Conservation (phyloP, 1,284 basidiomycete genomes). For the Moesziomyces sp. region DNA sequence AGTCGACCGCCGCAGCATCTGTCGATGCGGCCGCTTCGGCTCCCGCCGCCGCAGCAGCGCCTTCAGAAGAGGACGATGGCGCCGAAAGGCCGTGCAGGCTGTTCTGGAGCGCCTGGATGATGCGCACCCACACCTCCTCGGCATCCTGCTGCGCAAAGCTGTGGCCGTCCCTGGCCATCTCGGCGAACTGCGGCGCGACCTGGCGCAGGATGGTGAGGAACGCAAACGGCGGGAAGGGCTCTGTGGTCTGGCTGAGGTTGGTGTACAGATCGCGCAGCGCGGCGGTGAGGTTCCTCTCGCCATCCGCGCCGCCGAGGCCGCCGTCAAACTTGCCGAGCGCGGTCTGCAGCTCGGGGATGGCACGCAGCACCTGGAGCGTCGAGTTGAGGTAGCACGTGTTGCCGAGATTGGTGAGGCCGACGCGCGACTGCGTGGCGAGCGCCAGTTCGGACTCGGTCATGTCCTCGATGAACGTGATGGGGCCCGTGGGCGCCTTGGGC, state of each 20-base stretch:
- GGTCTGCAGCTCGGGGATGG: conserved; percentile 84
- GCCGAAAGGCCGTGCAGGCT: conserved; percentile 68
- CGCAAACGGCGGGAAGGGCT: conserved; percentile 78
- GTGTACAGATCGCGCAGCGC: conserved; percentile 80
- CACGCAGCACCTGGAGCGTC: conserved; percentile 88
- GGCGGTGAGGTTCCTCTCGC: conserved; percentile 69
- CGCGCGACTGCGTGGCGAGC: conserved; percentile 72
- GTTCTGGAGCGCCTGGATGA: conserved; percentile 81
- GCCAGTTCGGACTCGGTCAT: conserved; percentile 85
- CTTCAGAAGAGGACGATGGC: neutral
- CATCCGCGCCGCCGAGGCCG: conserved; percentile 50
- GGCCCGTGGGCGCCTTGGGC: conserved; percentile 83
- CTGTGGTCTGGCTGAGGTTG: conserved; percentile 80
- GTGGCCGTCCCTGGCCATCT: conserved; percentile 71
- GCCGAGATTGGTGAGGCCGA: conserved; percentile 70
- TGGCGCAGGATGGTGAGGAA: conserved; percentile 79
- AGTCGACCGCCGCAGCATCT: conserved; percentile 12
- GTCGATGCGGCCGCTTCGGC: neutral
- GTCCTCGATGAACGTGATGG: conserved; percentile 84
- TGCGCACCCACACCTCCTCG: conserved; percentile 90
- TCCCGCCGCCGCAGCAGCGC: too few species aligned
- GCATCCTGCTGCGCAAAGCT: conserved; percentile 92
- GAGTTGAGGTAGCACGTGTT: conserved; percentile 98
- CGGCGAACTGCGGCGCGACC: conserved; percentile 91
- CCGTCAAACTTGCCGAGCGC: conserved; percentile 55